Percentiles rank a stretch among this genome's conserved stretches.
Evolutionary conservation across 2,329 filamentous ascomycete species (phyloP).

Genomic region (Fusarium chlamydosporum): DNA sequence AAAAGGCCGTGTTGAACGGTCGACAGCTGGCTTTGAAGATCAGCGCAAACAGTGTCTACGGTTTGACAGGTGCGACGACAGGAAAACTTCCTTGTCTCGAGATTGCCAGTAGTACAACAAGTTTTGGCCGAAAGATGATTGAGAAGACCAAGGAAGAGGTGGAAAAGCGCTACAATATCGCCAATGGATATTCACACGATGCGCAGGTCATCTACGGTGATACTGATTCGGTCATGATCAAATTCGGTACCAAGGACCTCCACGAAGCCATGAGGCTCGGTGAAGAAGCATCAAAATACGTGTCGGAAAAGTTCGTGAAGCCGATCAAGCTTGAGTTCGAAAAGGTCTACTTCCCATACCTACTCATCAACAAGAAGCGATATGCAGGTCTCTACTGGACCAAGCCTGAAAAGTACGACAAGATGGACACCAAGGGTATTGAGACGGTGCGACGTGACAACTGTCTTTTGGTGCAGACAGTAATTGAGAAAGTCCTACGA

Average conservation of each 20-base stretch:
- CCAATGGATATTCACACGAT: conserved; percentile 94
- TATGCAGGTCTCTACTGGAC: conserved; percentile 99
- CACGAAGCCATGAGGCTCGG: conserved; percentile 93
- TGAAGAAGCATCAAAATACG: conserved; percentile 89
- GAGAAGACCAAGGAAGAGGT: conserved; percentile 98
- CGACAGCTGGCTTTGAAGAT: conserved; percentile 96
- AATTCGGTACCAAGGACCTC: conserved; percentile 92
- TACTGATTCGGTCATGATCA: conserved; percentile 99
- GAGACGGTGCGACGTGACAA: conserved; percentile 98
- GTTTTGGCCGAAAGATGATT: conserved; percentile 98
- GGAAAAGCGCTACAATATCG: conserved; percentile 88
- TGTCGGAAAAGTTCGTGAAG: conserved; percentile 93
- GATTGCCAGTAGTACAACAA: conserved; percentile 96
- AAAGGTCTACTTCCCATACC: conserved; percentile 98
- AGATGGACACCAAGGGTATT: conserved; percentile 99
- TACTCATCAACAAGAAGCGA: conserved; percentile 99
- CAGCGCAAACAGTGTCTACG: conserved; percentile 98
- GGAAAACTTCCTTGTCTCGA: conserved; percentile 95
- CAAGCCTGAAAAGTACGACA: conserved; percentile 93
- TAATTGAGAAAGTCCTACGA: conserved; percentile 94
- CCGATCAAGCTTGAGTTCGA: conserved; percentile 99
- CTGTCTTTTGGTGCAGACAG: conserved; percentile 93
- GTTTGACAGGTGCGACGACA: conserved; percentile 94
- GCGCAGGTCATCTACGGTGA: conserved; percentile 98
- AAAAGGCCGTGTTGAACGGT: conserved; percentile 97